phyloP scores from a whole-genome alignment of 768 basidiomycete species.

The Tylopilus sp. region DNA sequence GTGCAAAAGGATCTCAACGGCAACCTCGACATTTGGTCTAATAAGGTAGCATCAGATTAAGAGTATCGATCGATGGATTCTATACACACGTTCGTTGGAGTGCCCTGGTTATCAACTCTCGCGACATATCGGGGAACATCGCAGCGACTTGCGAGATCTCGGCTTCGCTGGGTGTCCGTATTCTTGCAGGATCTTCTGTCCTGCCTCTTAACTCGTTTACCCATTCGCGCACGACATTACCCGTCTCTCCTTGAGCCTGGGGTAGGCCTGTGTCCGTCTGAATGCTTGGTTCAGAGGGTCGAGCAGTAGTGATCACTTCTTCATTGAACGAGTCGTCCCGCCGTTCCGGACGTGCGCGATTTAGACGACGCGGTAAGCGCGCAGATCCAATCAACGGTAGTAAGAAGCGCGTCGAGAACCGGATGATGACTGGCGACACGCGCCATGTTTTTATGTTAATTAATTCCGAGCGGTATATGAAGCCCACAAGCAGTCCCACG shows the following conservation, averaged over 20 bases:
- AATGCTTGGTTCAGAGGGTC: slow-evolving; percentile 29
- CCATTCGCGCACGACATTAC: slow-evolving; percentile 68
- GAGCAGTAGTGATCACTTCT: slow-evolving; percentile 64
- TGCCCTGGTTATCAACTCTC: slow-evolving; percentile 71
- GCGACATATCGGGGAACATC: slow-evolving; percentile 82
- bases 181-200: slow-evolving; percentile 50
- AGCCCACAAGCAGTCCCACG: slow-evolving; percentile 67
- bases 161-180: slow-evolving; percentile 68
- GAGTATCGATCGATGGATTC: background rate
- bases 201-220: slow-evolving; percentile 75
- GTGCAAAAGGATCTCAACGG: slow-evolving; percentile 74
- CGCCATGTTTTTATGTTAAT: slow-evolving; percentile 79
- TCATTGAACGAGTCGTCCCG: slow-evolving; percentile 39
- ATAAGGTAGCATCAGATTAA: slow-evolving; percentile 6
- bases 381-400: slow-evolving; percentile 66
- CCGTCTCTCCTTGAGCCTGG: slow-evolving; percentile 25
- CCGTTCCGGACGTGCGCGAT: slow-evolving; percentile 69
- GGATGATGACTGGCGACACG: slow-evolving; percentile 55
- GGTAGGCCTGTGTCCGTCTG: slow-evolving; percentile 19
- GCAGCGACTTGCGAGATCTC: slow-evolving; percentile 71
- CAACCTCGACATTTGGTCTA: slow-evolving; percentile 75
- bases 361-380: slow-evolving; percentile 60
- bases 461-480: slow-evolving; percentile 81
- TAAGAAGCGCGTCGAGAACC: slow-evolving; percentile 55
- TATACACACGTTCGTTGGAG: slow-evolving; percentile 71